Evolutionary conservation across 805 yeast genomes (phyloP).

Genomic region (Wickerhamiella parazyma): DNA sequence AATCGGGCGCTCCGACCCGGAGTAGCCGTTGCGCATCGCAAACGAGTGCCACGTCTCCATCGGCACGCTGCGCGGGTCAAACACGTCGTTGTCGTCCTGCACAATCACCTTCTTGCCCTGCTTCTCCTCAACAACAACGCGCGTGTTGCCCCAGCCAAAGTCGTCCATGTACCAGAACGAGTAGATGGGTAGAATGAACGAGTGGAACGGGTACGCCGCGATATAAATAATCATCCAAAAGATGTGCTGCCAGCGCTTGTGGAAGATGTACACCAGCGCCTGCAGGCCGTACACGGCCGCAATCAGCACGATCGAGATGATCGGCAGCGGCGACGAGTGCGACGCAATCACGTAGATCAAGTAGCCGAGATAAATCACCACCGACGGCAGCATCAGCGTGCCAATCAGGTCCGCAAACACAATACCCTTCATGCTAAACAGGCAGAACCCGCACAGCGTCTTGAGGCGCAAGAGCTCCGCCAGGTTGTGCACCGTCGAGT

Average conservation of each 20-base stretch:
- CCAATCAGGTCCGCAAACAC: constrained; percentile 45
- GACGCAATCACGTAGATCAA: constrained; percentile 39
- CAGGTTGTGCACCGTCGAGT: constrained; percentile 51
- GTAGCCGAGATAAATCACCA: constrained; percentile 40
- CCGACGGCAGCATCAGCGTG: constrained; percentile 46
- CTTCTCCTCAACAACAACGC: constrained; percentile 40
- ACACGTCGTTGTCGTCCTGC: constrained; percentile 25
- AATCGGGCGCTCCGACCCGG: constrained; percentile 28
- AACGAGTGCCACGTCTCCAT: constrained; percentile 29
- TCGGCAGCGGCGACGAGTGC: constrained; percentile 36
- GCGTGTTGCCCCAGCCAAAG: constrained; percentile 54
- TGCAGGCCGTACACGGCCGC: constrained; percentile 46
- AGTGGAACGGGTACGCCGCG: constrained; percentile 47
- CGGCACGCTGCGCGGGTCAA: constrained; percentile 27
- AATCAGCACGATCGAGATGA: constrained; percentile 42
- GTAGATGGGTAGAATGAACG: constrained; percentile 44
- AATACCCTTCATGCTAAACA: constrained; percentile 47
- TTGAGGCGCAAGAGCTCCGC: constrained; percentile 41
- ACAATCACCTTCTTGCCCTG: constrained; percentile 35
- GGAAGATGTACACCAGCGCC: constrained; percentile 39
- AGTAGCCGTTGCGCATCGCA: constrained; percentile 26
- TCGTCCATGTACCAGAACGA: constrained; percentile 56
- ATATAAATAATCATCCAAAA: constrained; percentile 46
- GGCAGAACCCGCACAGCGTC: constrained; percentile 49
- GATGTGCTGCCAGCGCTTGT: constrained; percentile 33